Evolutionary conservation across 768 basidiomycete species (phyloP).

Genomic region (Amanita pallidorosea): DNA sequence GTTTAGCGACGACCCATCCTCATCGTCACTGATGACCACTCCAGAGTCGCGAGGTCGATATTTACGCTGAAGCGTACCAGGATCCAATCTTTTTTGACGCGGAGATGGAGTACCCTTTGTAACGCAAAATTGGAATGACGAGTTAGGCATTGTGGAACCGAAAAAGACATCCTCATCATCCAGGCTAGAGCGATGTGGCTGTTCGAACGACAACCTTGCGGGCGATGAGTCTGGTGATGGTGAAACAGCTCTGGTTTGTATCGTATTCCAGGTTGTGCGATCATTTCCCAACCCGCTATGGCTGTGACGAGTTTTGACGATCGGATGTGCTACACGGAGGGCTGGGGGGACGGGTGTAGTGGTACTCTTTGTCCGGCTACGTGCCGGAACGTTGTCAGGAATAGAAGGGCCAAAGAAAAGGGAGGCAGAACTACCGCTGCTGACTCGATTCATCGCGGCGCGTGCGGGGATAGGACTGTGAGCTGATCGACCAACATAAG

Average conservation of each 20-base stretch:
- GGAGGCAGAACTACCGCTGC: conserved; percentile 29
- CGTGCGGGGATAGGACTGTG: background rate
- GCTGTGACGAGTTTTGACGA: conserved; percentile 45
- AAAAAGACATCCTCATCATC: conserved; percentile 49
- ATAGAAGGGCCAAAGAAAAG: conserved; percentile 61
- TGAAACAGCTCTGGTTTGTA: conserved; percentile 25
- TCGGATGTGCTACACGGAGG: conserved; percentile 16
- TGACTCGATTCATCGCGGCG: background rate
- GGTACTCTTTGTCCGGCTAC: conserved; percentile 19
- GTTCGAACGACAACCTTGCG: conserved; percentile 12
- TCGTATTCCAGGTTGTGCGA: conserved; percentile 26
- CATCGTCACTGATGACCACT: conserved; percentile 52
- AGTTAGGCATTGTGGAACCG: conserved; percentile 29
- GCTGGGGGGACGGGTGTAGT: conserved; percentile 12
- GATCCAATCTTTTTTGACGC: conserved; percentile 23
- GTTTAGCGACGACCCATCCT: conserved; percentile 20
- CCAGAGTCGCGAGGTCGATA: conserved; percentile 65
- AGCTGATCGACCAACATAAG: background rate
- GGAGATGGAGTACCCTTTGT: conserved; percentile 51
- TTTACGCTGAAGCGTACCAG: conserved; percentile 44
- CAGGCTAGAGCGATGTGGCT: conserved; percentile 14
- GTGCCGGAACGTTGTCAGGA: conserved; percentile 14
- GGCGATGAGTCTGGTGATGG: conserved; percentile 47
- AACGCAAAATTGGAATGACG: conserved; percentile 48
- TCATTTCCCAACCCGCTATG: conserved; percentile 40